Evolutionary conservation across 2,329 filamentous ascomycete species (phyloP).

Genomic region (Colletotrichum tamarilloi): DNA sequence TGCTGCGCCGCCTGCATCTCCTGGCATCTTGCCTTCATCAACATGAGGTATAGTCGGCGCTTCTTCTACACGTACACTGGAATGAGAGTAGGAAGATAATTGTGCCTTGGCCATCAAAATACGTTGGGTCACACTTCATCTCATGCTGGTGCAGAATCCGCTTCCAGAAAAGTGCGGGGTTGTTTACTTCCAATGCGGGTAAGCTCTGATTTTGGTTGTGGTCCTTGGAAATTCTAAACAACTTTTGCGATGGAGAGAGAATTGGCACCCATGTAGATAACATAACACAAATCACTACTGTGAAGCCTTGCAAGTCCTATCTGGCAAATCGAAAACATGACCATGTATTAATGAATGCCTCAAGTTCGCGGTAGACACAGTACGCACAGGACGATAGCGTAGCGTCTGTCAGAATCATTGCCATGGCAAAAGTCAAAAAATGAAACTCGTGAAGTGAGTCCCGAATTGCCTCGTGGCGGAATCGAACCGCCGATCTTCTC

Average conservation of each 20-base stretch:
- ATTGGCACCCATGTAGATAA: too few relatives aligned
- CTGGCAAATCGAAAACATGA: not conserved
- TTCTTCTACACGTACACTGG: not conserved
- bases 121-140: not conserved
- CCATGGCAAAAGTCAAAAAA: not conserved
- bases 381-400: too few relatives aligned
- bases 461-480: conserved; percentile 22
- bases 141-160: not conserved
- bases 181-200: not conserved
- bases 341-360: too few relatives aligned
- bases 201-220: not conserved
- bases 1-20: not conserved
- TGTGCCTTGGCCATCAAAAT: not conserved
- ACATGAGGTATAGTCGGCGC: too few relatives aligned
- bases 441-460: fast-evolving
- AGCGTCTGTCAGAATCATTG: not conserved
- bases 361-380: too few relatives aligned
- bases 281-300: too few relatives aligned
- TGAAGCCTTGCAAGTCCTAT: too few relatives aligned
- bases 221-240: not conserved
- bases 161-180: not conserved
- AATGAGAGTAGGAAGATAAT: fast-evolving
- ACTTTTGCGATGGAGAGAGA: too few relatives aligned
- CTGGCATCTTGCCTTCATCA: too few relatives aligned
- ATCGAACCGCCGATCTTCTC: conserved; percentile 34